phyloP scores from a whole-genome alignment of 2,329 filamentous ascomycete species.

The Botryotinia calthae region DNA sequence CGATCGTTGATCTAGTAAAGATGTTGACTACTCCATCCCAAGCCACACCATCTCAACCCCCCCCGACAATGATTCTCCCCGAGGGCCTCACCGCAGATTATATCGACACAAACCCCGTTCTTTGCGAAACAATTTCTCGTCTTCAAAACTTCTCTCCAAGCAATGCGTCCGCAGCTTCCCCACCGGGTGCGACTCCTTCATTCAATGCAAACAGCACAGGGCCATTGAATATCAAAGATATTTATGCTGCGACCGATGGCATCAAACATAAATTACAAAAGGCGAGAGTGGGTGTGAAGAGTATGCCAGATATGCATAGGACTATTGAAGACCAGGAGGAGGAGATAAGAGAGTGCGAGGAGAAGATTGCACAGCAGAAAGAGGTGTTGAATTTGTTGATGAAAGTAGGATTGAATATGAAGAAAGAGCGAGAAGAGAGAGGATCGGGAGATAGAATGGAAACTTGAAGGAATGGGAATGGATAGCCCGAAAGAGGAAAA shows the following conservation, averaged over 20 bases:
- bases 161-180: slow-evolving; percentile 34
- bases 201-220: slow-evolving; percentile 39
- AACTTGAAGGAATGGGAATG: not conserved
- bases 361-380: slow-evolving; percentile 60
- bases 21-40: slow-evolving; percentile 30
- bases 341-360: slow-evolving; percentile 67
- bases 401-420: slow-evolving; percentile 47
- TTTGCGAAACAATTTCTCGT: slow-evolving; percentile 74
- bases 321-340: slow-evolving; percentile 65
- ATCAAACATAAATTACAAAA: slow-evolving; percentile 82
- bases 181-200: slow-evolving; percentile 37
- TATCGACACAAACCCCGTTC: slow-evolving; percentile 81
- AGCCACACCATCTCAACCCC: slow-evolving; percentile 37
- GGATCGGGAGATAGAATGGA: slow-evolving; percentile 17
- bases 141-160: slow-evolving; percentile 54
- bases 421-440: slow-evolving; percentile 38
- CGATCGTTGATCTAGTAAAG: slow-evolving; percentile 15
- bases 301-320: slow-evolving; percentile 68
- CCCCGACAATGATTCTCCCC: slow-evolving; percentile 43
- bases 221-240: slow-evolving; percentile 58
- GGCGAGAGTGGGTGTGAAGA: slow-evolving; percentile 64
- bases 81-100: slow-evolving; percentile 72
- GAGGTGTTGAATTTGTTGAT: slow-evolving; percentile 55
- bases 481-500: not conserved
- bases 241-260: slow-evolving; percentile 72